phyloP scores from a whole-genome alignment of 352 stramenopile species.

The Phytopythium chamaehyphon region DNA sequence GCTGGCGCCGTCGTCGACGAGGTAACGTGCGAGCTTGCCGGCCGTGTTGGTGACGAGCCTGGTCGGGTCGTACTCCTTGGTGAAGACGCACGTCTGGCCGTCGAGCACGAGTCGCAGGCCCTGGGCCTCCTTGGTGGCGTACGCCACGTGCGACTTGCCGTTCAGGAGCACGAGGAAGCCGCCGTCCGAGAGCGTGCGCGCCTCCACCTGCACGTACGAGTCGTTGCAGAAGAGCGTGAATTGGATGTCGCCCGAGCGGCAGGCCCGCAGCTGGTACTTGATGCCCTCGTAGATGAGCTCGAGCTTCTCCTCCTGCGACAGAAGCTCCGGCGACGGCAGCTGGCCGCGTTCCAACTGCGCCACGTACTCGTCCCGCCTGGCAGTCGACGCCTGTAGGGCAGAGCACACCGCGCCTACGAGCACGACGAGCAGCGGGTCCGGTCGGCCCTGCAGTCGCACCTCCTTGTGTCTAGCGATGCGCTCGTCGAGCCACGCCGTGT shows the following conservation, averaged over 20 bases:
- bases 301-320: conserved; percentile 83
- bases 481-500: conserved; percentile 98
- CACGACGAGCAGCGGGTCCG: conserved; percentile 84
- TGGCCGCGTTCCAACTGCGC: conserved; percentile 88
- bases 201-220: conserved; percentile 91
- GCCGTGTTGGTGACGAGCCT: conserved; percentile 96
- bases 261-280: conserved; percentile 97
- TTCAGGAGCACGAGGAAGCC: conserved; percentile 97
- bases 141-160: conserved; percentile 96
- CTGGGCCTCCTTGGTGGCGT: conserved; percentile 91
- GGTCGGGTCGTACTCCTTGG: conserved; percentile 99
- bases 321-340: conserved; percentile 86
- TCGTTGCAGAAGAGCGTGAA: conserved; percentile 91
- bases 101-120: conserved; percentile 93
- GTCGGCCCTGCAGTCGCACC: conserved; percentile 76
- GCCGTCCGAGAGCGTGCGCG: conserved; percentile 96
- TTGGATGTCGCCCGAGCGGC: conserved; percentile 85
- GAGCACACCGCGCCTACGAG: conserved; percentile 86
- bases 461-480: conserved; percentile 95
- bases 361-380: conserved; percentile 73
- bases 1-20: conserved; percentile 95
- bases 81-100: conserved; percentile 96
- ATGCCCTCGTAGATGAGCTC: conserved; percentile 99
- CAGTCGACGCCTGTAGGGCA: conserved; percentile 76
- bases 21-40: conserved; percentile 98